A percentile compares a stretch with the other conserved stretches of the same genome.
phyloP scores from a whole-genome alignment of 805 yeast species.

The Saccharomycopsis sp. region DNA sequence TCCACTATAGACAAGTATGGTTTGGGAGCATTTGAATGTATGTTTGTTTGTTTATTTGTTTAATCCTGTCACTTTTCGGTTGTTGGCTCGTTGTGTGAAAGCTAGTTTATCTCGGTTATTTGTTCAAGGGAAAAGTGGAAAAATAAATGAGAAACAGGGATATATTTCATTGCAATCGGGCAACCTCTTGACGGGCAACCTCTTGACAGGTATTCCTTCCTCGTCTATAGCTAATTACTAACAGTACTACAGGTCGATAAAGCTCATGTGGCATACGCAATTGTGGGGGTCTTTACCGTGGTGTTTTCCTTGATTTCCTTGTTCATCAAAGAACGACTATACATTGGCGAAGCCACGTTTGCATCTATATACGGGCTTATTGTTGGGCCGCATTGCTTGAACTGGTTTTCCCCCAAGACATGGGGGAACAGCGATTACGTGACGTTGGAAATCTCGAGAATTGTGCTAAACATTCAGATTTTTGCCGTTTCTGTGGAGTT shows the following conservation, averaged over 20 bases:
- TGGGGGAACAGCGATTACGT: slow-evolving; percentile 85
- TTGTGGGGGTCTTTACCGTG: slow-evolving; percentile 75
- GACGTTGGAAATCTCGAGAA: slow-evolving; percentile 74
- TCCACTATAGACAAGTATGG: slow-evolving; percentile 5
- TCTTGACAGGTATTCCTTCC: too few species aligned
- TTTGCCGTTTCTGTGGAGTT: slow-evolving; percentile 92
- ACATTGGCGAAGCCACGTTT: slow-evolving; percentile 86
- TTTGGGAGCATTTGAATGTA: slow-evolving; percentile 14
- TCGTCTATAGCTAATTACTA: too few species aligned
- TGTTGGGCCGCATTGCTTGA: slow-evolving; percentile 77
- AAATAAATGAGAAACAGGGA: too few species aligned
- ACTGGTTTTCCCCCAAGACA: slow-evolving; percentile 72
- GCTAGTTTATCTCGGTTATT: too few species aligned
- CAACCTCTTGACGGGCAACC: too few species aligned
- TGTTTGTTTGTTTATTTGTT: too few species aligned
- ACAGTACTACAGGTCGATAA: slow-evolving; percentile 36
- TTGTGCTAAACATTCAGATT: slow-evolving; percentile 78
- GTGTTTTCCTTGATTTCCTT: slow-evolving; percentile 74
- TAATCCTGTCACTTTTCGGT: too few species aligned
- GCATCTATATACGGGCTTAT: slow-evolving; percentile 81
- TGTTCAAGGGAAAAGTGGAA: too few species aligned
- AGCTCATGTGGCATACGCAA: slow-evolving; percentile 82
- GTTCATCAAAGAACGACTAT: slow-evolving; percentile 72
- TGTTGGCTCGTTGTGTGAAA: too few species aligned
- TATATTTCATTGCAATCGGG: too few species aligned